phyloP scores from a whole-genome alignment of 164 flowering plant species.

The Dillenia suffruticosa region DNA sequence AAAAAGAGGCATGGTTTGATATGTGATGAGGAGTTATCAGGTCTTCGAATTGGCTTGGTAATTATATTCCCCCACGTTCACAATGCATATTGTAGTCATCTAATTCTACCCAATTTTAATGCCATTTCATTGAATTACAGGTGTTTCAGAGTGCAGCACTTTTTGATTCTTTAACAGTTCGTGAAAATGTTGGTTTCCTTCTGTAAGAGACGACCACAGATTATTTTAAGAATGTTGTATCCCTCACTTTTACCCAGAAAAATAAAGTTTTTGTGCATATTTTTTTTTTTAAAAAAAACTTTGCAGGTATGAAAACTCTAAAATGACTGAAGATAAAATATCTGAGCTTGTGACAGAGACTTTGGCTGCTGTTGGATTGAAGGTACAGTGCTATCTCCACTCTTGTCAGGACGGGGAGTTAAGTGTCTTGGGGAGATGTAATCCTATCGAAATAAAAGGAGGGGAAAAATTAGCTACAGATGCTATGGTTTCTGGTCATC shows the following conservation, averaged over 20 bases:
- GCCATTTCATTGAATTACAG: conserved; percentile 28
- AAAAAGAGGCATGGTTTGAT: conserved; percentile 76
- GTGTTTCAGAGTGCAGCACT: conserved; percentile 99
- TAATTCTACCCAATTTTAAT: too few relatives aligned
- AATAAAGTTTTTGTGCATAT: neutral
- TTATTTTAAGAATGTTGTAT: neutral
- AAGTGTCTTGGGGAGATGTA: too few relatives aligned
- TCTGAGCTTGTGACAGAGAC: conserved; percentile 74
- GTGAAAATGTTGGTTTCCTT: conserved; percentile 99
- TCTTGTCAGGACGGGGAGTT: too few relatives aligned
- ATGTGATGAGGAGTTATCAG: conserved; percentile 82
- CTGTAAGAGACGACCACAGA: conserved; percentile 52
- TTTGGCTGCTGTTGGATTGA: conserved; percentile 93
- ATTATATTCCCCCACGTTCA: conserved; percentile 3
- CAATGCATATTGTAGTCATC: too few relatives aligned
- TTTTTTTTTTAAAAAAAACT: conserved; percentile 5
- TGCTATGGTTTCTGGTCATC: too few relatives aligned
- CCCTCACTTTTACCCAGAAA: conserved; percentile 1
- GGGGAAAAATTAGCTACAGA: too few relatives aligned
- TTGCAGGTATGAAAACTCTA: conserved; percentile 78
- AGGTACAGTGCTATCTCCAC: conserved; percentile 35
- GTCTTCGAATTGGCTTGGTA: conserved; percentile 97
- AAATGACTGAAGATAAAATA: conserved; percentile 72
- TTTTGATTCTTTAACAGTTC: conserved; percentile 92
- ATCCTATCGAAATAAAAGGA: too few relatives aligned